Conservation (phyloP, 306 rosid species). For the Myrica gale region DNA sequence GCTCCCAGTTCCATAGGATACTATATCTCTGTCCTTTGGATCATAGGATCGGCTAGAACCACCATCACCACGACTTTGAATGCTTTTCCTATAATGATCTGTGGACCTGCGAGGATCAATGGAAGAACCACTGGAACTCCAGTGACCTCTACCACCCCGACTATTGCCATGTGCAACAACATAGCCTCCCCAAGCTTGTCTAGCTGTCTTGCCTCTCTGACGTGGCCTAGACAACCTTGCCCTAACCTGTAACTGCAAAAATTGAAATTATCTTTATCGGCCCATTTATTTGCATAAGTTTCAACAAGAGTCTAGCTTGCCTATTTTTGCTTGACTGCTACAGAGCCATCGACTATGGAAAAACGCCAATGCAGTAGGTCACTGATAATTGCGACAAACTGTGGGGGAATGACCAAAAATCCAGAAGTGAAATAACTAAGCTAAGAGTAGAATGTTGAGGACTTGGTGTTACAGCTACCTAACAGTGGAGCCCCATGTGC, state of each 20-base stretch:
- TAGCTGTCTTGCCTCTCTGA: slow-evolving; percentile 14
- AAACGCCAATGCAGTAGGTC: not conserved
- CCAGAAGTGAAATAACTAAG: not conserved
- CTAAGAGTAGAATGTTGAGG: not conserved
- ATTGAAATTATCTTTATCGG: not conserved
- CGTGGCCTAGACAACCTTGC: slow-evolving; percentile 16
- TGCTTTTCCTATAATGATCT: not conserved
- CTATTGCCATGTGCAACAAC: not conserved
- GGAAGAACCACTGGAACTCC: slow-evolving; percentile 7
- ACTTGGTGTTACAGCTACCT: not conserved
- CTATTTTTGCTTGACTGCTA: not conserved
- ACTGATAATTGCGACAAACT: not conserved
- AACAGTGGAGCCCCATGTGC: not conserved
- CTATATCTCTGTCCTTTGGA: slow-evolving; percentile 1
- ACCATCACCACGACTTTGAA: slow-evolving; percentile 7
- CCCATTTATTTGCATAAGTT: not conserved
- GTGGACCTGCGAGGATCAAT: slow-evolving; percentile 1
- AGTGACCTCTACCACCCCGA: not conserved
- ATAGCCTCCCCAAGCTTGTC: slow-evolving; percentile 17
- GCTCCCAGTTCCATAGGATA: slow-evolving; percentile 2
- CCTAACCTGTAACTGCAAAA: slow-evolving; percentile 7
- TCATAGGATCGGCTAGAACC: not conserved
- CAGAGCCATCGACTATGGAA: not conserved
- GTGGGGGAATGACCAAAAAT: not conserved
- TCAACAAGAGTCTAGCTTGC: not conserved